Evolutionary conservation across 768 basidiomycete genomes (phyloP), one percentile per base, ranked within the genome.

Genomic region (Pleurotus ostreatus): DNA sequence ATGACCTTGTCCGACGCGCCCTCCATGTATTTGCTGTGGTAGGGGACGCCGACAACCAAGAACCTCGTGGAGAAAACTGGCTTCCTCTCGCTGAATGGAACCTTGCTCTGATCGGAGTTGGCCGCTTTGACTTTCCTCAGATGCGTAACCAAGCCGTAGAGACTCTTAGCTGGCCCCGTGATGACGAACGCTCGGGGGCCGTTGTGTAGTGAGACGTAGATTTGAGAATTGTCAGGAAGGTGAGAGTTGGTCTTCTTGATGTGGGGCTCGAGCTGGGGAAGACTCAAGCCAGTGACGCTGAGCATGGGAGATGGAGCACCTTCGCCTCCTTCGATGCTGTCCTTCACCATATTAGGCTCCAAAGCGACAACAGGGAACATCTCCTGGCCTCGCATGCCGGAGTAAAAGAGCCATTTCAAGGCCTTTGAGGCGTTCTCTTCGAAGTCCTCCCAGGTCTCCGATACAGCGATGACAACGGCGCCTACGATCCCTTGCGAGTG

Each of bases 401-500:
- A 87, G 74, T 85, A 95, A 80, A 98, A 96, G 16, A 97, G 81
- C 86, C 94, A 96, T 63, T 81, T 88, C 63, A 98, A 70, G 34
- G 93, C 92, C 70, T 96, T 95, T 67, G 79, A 75, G 7, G 85
- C 78, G 71, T 97, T 96, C 57, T 72, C 72, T 55, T 80, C 74
- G 70, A 93, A 91, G 2, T 87, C 85, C 46, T 87, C 86, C 59
- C 86, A 84, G 22, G 85, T 84, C 15, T 78, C 77, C 4, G 94
- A 93, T 4, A 91, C 84, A 5, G 95, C 81, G 64, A 98, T 84
- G 39, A 83, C 86, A 52, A 95, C 82, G n/a, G 97, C 97, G 11
- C 95, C 92, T 47, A 97, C 86, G 63, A 99, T 85, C 61, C 97
- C 97, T 71, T 98, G 96, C 2, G 95, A 98, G 73, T 99, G 97